Percentiles rank a stretch among this genome's conserved stretches.
Conservation (phyloP, 306 rosid species). For the Lupinus albus region DNA sequence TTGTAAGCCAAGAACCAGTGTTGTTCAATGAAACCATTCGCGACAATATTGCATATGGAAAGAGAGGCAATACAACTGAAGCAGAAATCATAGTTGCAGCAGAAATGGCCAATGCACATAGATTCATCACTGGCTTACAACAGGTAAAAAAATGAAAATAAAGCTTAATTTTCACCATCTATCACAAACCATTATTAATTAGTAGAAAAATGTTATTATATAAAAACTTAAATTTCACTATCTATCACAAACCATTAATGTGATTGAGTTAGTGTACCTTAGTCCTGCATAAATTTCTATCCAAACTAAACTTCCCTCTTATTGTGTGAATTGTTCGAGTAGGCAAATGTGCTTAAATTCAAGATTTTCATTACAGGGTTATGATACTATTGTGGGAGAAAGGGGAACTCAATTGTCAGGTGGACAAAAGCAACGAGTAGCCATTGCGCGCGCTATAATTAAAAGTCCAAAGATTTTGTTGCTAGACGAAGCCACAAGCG, state of each 20-base stretch:
- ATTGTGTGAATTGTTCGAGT: background rate
- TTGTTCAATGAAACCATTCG: slow-evolving; percentile 80
- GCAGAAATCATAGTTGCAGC: slow-evolving; percentile 74
- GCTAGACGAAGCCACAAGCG: slow-evolving; percentile 89
- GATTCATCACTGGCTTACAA: slow-evolving; percentile 69
- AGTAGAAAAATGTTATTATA: too few relatives aligned
- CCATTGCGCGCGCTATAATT: slow-evolving; percentile 80
- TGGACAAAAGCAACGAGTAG: slow-evolving; percentile 84
- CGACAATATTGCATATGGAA: slow-evolving; percentile 84
- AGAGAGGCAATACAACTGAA: slow-evolving; percentile 73
- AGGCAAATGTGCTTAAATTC: slow-evolving; percentile 21
- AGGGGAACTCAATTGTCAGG: slow-evolving; percentile 84
- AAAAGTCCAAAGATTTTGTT: slow-evolving; percentile 79
- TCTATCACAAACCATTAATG: background rate
- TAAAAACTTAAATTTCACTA: too few relatives aligned
- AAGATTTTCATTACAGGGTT: slow-evolving; percentile 49
- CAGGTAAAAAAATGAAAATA: slow-evolving; percentile 48
- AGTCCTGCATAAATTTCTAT: too few relatives aligned
- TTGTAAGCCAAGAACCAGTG: slow-evolving; percentile 85
- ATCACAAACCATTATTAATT: too few relatives aligned
- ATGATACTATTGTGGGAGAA: slow-evolving; percentile 81
- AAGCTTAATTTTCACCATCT: background rate
- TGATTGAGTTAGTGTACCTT: background rate
- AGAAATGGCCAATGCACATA: slow-evolving; percentile 83
- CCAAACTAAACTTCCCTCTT: background rate